Evolutionary conservation across 2,329 filamentous ascomycete genomes (phyloP), one percentile per base, ranked within the genome.

Genomic region (Diaporthe destruens): DNA sequence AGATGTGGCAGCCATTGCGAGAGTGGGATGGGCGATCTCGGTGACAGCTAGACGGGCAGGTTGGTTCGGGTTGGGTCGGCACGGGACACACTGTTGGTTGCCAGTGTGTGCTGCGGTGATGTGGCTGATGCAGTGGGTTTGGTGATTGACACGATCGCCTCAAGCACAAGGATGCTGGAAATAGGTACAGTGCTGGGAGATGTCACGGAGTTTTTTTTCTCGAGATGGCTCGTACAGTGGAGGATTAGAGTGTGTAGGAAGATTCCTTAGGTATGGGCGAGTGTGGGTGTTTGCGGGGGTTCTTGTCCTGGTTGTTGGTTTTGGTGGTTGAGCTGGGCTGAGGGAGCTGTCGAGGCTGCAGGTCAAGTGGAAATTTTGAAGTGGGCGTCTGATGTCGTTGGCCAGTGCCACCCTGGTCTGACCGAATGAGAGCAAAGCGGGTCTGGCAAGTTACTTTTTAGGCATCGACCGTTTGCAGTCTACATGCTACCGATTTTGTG

Each of bases 1-100:
- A 75, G 88, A 82, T 76, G 90, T 80, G 70, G 90, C 86, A 82
- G 94, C 88, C 93, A 95, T 93, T 76, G 77, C 79, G 77, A 66
- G 71, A n/a, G n/a, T 49, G 66, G 71, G 69, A 71, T 70, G 65
- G 47, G 69, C 47, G 16, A 57, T 36, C 39, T 49, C 39, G 34
- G 63, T 55, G 66, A 61, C 25, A 68, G 61, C n/a, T 36, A 66
- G 66, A n/a, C 29, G 59, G 65, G 49, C 9, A 71, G 71, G 51
- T 47, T 49, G 14, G 32, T 66, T 25, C 11, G 47, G 61, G 47
- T 42, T 54, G 56, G n/a, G 42, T 51, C 68, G 42, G 63, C 25
- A 59, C 49, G 54, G 67, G 63, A 29, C 23, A 53, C 56, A 54
- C 36, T 44, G 39, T 34, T 68, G 18, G 23, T 68, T 56, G 61